A percentile compares a stretch with the other conserved stretches of the same genome.
Conservation (phyloP, 192 early-diverging fungal genomes). For the Coemansia sp. region DNA sequence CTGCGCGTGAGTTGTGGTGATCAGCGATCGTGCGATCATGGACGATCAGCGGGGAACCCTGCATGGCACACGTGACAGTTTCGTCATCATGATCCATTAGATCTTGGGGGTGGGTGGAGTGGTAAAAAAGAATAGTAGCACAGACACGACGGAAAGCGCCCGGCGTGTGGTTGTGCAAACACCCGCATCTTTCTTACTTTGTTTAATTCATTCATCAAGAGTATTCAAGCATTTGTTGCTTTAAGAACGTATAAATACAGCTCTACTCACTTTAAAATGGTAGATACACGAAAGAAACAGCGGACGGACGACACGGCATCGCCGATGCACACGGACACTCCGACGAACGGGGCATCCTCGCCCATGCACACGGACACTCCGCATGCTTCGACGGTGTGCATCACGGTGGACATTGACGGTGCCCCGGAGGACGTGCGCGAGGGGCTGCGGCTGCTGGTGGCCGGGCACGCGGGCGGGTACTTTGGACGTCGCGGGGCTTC, state of each 20-base stretch:
- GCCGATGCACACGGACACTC: too few relatives aligned
- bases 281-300: constrained; percentile 23
- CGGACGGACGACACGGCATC: neutral
- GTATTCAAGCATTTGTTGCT: too few relatives aligned
- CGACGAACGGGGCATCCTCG: constrained; percentile 7
- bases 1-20: constrained; percentile 19
- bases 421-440: constrained; percentile 32
- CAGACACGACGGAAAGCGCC: too few relatives aligned
- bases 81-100: constrained; percentile 5
- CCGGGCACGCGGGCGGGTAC: constrained; percentile 32
- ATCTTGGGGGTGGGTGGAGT: too few relatives aligned
- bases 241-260: too few relatives aligned
- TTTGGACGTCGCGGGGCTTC: constrained; percentile 7
- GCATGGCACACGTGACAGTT: neutral
- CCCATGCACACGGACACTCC: constrained; percentile 47
- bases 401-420: constrained; percentile 20
- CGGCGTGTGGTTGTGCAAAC: too few relatives aligned
- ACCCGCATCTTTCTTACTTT: too few relatives aligned
- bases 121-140: too few relatives aligned
- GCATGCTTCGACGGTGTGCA: constrained; percentile 8
- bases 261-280: too few relatives aligned
- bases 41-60: too few relatives aligned
- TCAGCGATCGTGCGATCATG: neutral
- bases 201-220: too few relatives aligned
- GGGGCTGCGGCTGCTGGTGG: constrained; percentile 32